These are phyloP conservation scores for Piromyces sp. DNA, from an alignment of 192 early-diverging fungal species.

Conservation along the genomic window DNA sequence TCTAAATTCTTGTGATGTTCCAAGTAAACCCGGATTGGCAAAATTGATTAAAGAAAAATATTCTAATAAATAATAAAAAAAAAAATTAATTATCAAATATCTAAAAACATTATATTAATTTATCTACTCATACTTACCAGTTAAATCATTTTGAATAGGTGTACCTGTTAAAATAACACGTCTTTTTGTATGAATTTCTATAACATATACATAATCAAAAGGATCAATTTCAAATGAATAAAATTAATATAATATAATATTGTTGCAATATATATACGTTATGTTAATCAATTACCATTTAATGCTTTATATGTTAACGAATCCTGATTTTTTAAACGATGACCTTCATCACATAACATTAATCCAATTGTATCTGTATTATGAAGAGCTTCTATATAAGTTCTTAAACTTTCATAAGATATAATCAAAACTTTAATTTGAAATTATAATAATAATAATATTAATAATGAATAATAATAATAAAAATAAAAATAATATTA, in stretches of 20 bases:
- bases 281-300: constrained; percentile 25
- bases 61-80: constrained; percentile 18
- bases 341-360: constrained; percentile 86
- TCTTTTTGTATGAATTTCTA: constrained; percentile 69
- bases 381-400: constrained; percentile 54
- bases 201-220: constrained; percentile 33
- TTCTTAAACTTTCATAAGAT: constrained; percentile 87
- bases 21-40: constrained; percentile 81
- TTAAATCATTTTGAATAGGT: constrained; percentile 62
- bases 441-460: neutral
- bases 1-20: constrained; percentile 73
- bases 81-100: no score
- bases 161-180: constrained; percentile 93
- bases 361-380: constrained; percentile 70
- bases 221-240: no score
- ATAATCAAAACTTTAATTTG: constrained; percentile 65
- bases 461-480: neutral
- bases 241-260: no score
- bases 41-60: constrained; percentile 92
- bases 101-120: no score
- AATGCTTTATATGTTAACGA: constrained; percentile 1
- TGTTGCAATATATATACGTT: neutral
- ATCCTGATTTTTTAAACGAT: constrained; percentile 1
- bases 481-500: no score
- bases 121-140: constrained; percentile 14